A percentile compares a stretch with the other conserved stretches of the same genome.
phyloP scores from a whole-genome alignment of 306 rosid genomes.

The Citrullus amarus region DNA sequence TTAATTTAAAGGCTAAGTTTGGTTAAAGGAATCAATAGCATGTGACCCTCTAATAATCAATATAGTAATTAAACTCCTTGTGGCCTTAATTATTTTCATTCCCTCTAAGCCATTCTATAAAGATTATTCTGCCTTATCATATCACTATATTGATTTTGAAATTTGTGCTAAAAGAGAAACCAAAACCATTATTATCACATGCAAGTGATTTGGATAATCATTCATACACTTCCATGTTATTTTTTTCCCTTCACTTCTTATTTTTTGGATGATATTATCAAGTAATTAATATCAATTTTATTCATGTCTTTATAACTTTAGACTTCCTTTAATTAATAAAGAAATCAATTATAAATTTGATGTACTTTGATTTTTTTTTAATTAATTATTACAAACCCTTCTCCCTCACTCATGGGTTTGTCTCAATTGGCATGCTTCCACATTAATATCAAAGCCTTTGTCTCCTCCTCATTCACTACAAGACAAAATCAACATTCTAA shows the following conservation, averaged over 20 bases:
- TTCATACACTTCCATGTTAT: not conserved
- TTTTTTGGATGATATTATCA: not conserved
- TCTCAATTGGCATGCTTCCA: slow-evolving; percentile 28
- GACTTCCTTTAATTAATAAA: not conserved
- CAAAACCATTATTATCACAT: slow-evolving; percentile 19
- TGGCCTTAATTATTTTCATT: slow-evolving; percentile 22
- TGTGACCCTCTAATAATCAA: slow-evolving; percentile 40
- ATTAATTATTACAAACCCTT: not conserved
- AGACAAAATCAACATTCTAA: slow-evolving; percentile 39
- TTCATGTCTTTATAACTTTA: not conserved
- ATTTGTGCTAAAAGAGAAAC: slow-evolving; percentile 20
- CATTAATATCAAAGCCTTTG: slow-evolving; percentile 31
- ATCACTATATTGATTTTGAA: slow-evolving; percentile 23
- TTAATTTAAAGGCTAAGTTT: slow-evolving; percentile 26
- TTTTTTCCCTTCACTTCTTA: not conserved
- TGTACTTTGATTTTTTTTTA: not conserved
- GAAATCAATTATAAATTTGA: slow-evolving; percentile 23
- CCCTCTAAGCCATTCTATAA: not conserved
- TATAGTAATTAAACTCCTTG: slow-evolving; percentile 20
- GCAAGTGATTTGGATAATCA: slow-evolving; percentile 14
- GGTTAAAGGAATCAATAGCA: slow-evolving; percentile 52
- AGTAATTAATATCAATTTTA: not conserved
- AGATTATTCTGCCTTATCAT: slow-evolving; percentile 22
- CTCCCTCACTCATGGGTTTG: slow-evolving; percentile 24
- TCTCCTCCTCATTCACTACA: slow-evolving; percentile 26